Conservation (phyloP, 2,329 filamentous ascomycete species). For the Aspergillus puulaauensis region DNA sequence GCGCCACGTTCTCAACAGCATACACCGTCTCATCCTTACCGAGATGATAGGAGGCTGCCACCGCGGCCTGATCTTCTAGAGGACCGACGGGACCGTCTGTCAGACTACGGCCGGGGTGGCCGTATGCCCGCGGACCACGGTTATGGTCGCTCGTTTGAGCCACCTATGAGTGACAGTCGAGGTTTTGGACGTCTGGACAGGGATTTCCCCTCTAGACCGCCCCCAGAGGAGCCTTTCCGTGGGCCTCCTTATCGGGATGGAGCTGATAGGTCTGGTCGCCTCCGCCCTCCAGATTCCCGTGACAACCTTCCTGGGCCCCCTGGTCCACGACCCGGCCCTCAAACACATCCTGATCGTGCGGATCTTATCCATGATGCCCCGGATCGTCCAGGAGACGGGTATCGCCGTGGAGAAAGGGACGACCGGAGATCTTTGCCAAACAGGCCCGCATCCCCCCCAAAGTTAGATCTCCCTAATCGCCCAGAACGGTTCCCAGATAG, state of each 20-base stretch:
- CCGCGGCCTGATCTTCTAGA: conserved; percentile 41
- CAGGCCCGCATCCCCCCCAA: conserved; percentile 27
- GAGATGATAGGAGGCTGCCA: conserved; percentile 38
- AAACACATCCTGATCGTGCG: conserved; percentile 33
- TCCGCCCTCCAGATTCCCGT: conserved; percentile 29
- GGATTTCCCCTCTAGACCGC: conserved; percentile 33
- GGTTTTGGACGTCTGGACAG: conserved; percentile 40
- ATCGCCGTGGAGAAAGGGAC: conserved; percentile 35
- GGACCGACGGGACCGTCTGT: conserved; percentile 39
- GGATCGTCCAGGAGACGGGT: conserved; percentile 29
- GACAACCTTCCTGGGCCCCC: conserved; percentile 26
- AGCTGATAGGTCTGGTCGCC: conserved; percentile 35
- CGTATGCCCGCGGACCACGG: conserved; percentile 40
- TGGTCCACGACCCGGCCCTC: conserved; percentile 25
- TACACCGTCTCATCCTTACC: conserved; percentile 38
- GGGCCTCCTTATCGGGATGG: conserved; percentile 39
- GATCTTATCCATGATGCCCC: conserved; percentile 34
- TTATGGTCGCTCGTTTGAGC: conserved; percentile 37
- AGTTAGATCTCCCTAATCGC: conserved; percentile 32
- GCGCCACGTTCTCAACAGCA: conserved; percentile 34
- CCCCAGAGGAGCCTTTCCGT: conserved; percentile 41
- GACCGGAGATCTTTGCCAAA: conserved; percentile 30
- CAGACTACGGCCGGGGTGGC: conserved; percentile 36
- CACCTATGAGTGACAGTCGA: conserved; percentile 30
- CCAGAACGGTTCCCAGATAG: conserved; percentile 41